Conservation (phyloP, 2,329 filamentous ascomycete species). For the Calcarisporium arbuscula region DNA sequence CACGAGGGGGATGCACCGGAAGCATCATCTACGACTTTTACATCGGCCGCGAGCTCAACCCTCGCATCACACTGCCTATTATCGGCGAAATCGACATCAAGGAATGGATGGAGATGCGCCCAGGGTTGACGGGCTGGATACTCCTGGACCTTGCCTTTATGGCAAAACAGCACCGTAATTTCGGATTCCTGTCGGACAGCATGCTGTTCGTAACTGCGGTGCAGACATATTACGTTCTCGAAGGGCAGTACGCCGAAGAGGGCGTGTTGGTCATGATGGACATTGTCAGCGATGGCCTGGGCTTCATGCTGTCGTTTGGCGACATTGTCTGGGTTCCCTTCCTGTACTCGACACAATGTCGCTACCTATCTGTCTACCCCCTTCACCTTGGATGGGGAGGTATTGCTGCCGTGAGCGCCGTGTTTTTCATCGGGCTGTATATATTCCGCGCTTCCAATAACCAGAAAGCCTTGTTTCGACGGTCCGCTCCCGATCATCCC, state of each 20-base stretch:
- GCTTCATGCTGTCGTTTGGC: conserved; percentile 87
- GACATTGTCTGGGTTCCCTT: conserved; percentile 90
- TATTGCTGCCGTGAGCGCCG: conserved; percentile 53
- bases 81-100: conserved; percentile 85
- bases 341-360: conserved; percentile 72
- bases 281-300: conserved; percentile 82
- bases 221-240: conserved; percentile 75
- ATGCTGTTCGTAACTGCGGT: conserved; percentile 70
- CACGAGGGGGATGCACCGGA: conserved; percentile 69
- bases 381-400: conserved; percentile 63
- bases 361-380: conserved; percentile 77
- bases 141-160: conserved; percentile 75
- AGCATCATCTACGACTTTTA: conserved; percentile 90
- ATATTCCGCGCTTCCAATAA: conserved; percentile 87
- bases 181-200: conserved; percentile 75
- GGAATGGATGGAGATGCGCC: conserved; percentile 76
- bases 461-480: conserved; percentile 90
- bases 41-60: conserved; percentile 92
- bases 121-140: conserved; percentile 80
- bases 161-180: conserved; percentile 77
- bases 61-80: conserved; percentile 67
- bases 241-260: conserved; percentile 76
- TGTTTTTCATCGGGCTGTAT: conserved; percentile 66
- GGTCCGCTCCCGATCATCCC: conserved; percentile 74
- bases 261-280: conserved; percentile 87